phyloP scores from a whole-genome alignment of 2,329 filamentous ascomycete genomes.

The Nothophaeocryptopus gaeumannii region DNA sequence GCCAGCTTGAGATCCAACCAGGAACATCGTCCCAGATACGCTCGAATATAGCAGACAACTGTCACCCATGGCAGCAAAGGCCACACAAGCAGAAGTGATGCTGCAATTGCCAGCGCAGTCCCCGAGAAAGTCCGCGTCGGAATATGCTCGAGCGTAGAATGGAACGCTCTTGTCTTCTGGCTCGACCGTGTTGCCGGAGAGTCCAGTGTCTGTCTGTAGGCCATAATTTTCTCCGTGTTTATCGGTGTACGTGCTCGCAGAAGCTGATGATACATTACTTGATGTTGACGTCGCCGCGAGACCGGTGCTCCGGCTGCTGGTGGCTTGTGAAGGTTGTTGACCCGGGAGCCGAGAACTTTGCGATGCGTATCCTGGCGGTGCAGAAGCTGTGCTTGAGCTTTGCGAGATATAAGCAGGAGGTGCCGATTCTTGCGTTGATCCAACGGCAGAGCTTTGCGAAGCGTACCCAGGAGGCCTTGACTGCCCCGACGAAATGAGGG shows the following conservation, averaged over 20 bases:
- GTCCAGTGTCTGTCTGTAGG: not conserved
- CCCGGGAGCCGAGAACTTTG: not conserved
- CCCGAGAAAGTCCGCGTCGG: no score
- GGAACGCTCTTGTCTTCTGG: not conserved
- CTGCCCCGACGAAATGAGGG: no score
- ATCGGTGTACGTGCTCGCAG: constrained; percentile 1
- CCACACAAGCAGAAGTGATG: no score
- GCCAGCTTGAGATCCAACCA: not conserved
- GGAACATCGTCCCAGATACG: constrained; percentile 1
- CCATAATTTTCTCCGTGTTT: not conserved
- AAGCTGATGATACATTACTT: not conserved
- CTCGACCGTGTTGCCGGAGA: constrained; percentile 2
- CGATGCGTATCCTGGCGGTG: not conserved
- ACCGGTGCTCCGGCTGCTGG: not conserved
- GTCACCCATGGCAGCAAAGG: no score
- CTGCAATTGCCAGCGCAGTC: no score
- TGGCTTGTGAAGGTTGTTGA: not conserved
- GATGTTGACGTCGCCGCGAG: not conserved
- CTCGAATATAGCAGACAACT: not conserved
- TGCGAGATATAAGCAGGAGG: no score
- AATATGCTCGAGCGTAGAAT: not conserved
- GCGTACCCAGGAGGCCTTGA: no score
- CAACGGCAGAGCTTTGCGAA: no score
- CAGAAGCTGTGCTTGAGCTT: no score
- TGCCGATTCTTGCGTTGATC: no score